A percentile compares a stretch with the other conserved stretches of the same genome.
These are phyloP conservation scores for Fusarium setosum DNA, from an alignment of 2,329 filamentous ascomycete species.

Conservation along the genomic window DNA sequence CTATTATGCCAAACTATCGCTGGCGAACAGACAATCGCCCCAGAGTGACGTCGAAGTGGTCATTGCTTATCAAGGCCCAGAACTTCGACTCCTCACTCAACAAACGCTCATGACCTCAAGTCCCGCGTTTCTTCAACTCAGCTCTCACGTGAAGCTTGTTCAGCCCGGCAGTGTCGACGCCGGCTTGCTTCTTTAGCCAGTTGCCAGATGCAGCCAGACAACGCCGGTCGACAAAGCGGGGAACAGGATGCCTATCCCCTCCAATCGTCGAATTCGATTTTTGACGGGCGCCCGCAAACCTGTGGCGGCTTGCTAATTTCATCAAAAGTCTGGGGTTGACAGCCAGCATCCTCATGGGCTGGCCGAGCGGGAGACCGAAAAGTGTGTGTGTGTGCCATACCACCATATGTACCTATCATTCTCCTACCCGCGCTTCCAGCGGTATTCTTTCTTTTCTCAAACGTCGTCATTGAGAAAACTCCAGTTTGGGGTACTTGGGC, in stretches of 20 bases:
- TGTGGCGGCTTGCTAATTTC: conserved; percentile 8
- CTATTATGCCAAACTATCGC: background rate
- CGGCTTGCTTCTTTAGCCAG: background rate
- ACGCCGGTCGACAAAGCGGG: conserved; percentile 5
- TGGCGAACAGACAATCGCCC: background rate
- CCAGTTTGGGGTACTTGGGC: conserved; percentile 21
- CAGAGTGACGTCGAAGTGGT: conserved; percentile 5
- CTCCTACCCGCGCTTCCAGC: conserved; percentile 29
- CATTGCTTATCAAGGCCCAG: background rate
- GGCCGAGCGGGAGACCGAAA: conserved; percentile 8
- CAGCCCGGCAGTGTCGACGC: conserved; percentile 4
- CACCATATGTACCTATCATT: no score
- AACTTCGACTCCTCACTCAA: background rate
- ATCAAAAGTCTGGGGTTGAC: conserved; percentile 29
- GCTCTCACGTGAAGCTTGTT: conserved; percentile 13
- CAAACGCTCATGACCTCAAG: conserved; percentile 1
- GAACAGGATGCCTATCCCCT: conserved; percentile 5
- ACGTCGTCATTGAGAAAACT: background rate
- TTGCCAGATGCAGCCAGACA: conserved; percentile 1
- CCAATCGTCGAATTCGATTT: background rate
- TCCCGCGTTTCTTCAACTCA: background rate
- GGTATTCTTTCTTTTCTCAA: conserved; percentile 12
- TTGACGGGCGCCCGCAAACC: background rate
- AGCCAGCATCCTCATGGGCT: conserved; percentile 11
- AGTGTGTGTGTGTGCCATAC: conserved; percentile 16